A percentile compares a stretch with the other conserved stretches of the same genome.
phyloP scores from a whole-genome alignment of 495 filamentous ascomycete genomes.

The Hyaloscypha hepaticicola region DNA sequence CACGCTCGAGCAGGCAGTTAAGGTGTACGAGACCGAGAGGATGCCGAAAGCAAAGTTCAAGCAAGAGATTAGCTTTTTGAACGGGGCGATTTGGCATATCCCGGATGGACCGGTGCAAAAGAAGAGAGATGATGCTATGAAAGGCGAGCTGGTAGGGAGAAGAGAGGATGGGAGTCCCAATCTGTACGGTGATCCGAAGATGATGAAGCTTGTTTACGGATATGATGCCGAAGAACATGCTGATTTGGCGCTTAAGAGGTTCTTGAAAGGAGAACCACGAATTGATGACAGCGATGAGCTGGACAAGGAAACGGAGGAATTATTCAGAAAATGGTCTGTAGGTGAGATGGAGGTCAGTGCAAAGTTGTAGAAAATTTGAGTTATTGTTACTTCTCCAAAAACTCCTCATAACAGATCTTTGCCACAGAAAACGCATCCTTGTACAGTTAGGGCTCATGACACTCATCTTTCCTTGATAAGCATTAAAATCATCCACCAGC shows the following conservation, averaged over 20 bases:
- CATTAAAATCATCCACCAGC: conserved; percentile 51
- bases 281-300: too few species aligned
- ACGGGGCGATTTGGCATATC: conserved; percentile 45
- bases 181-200: conserved; percentile 46
- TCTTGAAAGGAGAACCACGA: too few species aligned
- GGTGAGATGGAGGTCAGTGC: too few species aligned
- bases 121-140: conserved; percentile 45
- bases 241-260: conserved; percentile 7
- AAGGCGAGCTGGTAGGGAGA: conserved; percentile 29
- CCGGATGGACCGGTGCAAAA: conserved; percentile 43
- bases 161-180: conserved; percentile 41
- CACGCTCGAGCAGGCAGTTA: conserved; percentile 18
- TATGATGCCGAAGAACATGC: conserved; percentile 44
- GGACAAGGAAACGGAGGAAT: too few species aligned
- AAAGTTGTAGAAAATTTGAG: too few species aligned
- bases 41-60: conserved; percentile 30
- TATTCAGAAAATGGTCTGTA: too few species aligned
- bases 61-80: conserved; percentile 34
- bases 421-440: conserved; percentile 48
- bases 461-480: conserved; percentile 53
- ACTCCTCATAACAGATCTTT: conserved; percentile 62
- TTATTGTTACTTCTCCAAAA: conserved; percentile 46
- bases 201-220: conserved; percentile 42
- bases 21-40: conserved; percentile 28
- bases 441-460: conserved; percentile 52